Evolutionary conservation across 73 alveolate genomes (phyloP).

Genomic region (Paramecium pentaurelia): DNA sequence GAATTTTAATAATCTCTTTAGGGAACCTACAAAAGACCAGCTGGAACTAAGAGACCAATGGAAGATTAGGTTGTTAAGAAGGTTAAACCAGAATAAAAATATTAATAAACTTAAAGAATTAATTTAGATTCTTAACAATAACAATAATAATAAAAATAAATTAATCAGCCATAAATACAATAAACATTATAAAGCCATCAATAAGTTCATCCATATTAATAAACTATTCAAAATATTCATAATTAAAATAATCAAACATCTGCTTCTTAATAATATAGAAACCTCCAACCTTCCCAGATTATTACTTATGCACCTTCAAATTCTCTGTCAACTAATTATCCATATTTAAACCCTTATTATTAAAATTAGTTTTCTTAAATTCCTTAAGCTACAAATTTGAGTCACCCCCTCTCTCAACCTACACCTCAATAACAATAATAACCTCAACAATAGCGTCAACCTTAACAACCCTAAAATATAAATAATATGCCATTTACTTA

Average conservation of each 20-base stretch:
- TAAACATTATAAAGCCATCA: not conserved
- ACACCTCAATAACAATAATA: not conserved
- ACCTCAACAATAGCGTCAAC: not conserved
- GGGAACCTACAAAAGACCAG: not conserved
- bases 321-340: not conserved
- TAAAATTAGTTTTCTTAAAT: not conserved
- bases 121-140: not conserved
- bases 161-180: not conserved
- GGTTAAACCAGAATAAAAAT: not conserved
- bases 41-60: not conserved
- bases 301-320: not conserved
- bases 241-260: not conserved
- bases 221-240: not conserved
- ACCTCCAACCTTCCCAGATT: not conserved
- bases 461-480: not conserved
- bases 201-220: not conserved
- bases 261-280: not conserved
- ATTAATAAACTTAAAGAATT: not conserved
- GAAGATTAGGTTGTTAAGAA: not conserved
- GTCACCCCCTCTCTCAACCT: not conserved
- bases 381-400: not conserved
- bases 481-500: not conserved
- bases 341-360: not conserved
- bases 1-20: not conserved
- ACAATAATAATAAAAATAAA: not conserved